These are phyloP conservation scores for Silene vulgaris DNA, from an alignment of 179 eudicot species.

Conservation along the genomic window DNA sequence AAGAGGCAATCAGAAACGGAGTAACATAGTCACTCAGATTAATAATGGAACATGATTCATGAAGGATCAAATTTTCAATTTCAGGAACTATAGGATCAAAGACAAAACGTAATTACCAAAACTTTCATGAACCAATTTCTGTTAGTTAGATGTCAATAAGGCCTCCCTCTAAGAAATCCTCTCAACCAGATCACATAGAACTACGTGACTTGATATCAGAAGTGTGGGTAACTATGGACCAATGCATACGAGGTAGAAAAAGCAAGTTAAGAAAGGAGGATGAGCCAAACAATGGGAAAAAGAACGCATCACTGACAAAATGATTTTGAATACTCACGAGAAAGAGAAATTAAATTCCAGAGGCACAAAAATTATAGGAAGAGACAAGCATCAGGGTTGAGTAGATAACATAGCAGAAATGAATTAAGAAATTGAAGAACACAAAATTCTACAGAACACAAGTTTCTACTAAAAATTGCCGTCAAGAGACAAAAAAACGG, in stretches of 20 bases:
- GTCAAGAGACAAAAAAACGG: not conserved
- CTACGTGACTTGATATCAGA: not conserved
- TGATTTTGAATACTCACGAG: not conserved
- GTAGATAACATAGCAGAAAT: not conserved
- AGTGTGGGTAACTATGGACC: not conserved
- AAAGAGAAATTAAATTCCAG: not conserved
- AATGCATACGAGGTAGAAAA: not conserved
- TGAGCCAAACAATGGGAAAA: not conserved
- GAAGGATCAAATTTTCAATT: not conserved
- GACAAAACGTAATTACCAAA: not conserved
- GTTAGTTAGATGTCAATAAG: not conserved
- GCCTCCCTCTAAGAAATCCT: not conserved
- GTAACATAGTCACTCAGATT: not conserved
- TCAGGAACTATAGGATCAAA: not conserved
- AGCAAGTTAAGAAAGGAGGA: not conserved
- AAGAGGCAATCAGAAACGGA: not conserved
- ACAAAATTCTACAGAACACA: not conserved
- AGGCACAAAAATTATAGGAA: not conserved
- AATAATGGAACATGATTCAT: not conserved
- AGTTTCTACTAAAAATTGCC: not conserved
- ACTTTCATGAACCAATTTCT: not conserved
- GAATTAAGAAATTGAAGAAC: not conserved
- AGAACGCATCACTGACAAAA: slow-evolving; percentile 7
- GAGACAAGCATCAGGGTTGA: not conserved
- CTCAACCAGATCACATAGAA: not conserved